Evolutionary conservation across 495 filamentous ascomycete genomes (phyloP).

Genomic region (Rusavskia elegans): DNA sequence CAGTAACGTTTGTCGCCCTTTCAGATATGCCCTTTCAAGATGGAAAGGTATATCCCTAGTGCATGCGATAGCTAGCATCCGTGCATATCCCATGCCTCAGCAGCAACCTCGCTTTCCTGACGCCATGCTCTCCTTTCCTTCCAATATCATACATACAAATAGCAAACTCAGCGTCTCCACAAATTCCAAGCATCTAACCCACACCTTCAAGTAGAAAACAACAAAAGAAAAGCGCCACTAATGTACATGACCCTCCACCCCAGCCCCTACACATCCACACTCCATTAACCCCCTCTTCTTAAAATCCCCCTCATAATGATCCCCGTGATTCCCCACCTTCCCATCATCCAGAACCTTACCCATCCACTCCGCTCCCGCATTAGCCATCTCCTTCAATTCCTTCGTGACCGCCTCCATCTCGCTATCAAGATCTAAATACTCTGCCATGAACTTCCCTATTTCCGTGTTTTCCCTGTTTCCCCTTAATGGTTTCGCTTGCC

Average conservation of each 20-base stretch:
- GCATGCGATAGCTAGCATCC: too few species aligned
- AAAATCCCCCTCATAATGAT: slow-evolving; percentile 36
- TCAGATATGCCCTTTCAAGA: too few species aligned
- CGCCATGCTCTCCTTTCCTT: too few species aligned
- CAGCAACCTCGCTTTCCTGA: too few species aligned
- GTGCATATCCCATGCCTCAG: too few species aligned
- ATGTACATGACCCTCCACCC: neutral
- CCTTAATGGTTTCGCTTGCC: slow-evolving; percentile 32
- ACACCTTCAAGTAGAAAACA: too few species aligned
- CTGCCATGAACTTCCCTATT: slow-evolving; percentile 61
- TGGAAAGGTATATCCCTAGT: too few species aligned
- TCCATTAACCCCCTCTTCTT: slow-evolving; percentile 22
- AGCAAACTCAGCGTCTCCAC: too few species aligned
- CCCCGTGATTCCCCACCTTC: slow-evolving; percentile 22
- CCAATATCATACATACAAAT: too few species aligned
- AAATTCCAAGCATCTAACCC: too few species aligned
- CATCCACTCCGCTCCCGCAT: slow-evolving; percentile 25
- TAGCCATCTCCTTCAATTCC: slow-evolving; percentile 30
- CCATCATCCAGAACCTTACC: slow-evolving; percentile 24
- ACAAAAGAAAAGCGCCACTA: neutral
- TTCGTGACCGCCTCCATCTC: slow-evolving; percentile 60
- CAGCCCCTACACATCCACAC: slow-evolving; percentile 21
- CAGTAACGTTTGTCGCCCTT: too few species aligned
- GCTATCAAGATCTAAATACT: slow-evolving; percentile 69
- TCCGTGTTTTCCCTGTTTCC: slow-evolving; percentile 96